Conservation (phyloP, 2,329 filamentous ascomycete species). For the Amauroascus verrucosus region DNA sequence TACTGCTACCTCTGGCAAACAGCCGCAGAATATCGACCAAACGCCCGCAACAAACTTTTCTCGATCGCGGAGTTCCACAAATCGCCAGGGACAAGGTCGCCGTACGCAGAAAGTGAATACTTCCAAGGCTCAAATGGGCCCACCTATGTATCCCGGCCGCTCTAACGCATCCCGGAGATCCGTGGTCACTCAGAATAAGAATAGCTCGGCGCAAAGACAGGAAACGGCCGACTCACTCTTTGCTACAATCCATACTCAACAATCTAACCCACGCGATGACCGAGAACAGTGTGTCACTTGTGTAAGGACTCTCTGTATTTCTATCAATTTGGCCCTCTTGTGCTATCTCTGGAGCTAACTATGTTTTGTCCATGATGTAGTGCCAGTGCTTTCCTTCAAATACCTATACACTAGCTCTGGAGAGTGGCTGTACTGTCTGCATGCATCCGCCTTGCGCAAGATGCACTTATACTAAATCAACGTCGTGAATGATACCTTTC, state of each 20-base stretch:
- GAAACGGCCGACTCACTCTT: not conserved
- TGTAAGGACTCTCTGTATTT: slow-evolving; percentile 7
- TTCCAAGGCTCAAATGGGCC: not conserved
- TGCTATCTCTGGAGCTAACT: not conserved
- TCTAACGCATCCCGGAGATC: not conserved
- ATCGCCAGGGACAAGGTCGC: not conserved
- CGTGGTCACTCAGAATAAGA: not conserved
- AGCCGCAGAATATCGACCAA: not conserved
- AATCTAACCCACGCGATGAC: not conserved
- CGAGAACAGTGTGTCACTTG: slow-evolving; percentile 10
- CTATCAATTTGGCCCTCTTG: not conserved
- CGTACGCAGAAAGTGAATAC: not conserved
- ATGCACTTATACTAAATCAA: not conserved
- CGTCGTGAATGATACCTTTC: not conserved
- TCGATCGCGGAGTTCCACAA: not conserved
- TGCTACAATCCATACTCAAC: not conserved
- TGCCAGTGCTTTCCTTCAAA: slow-evolving; percentile 8
- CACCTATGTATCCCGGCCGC: not conserved
- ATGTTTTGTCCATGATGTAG: not conserved
- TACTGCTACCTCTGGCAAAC: not conserved
- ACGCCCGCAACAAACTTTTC: not conserved
- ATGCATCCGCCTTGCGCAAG: slow-evolving; percentile 11
- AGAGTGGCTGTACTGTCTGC: slow-evolving; percentile 10
- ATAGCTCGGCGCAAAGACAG: not conserved
- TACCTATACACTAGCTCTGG: slow-evolving; percentile 6